phyloP scores from a whole-genome alignment of 2,329 filamentous ascomycete species.

The Penicillium hesseltinei region DNA sequence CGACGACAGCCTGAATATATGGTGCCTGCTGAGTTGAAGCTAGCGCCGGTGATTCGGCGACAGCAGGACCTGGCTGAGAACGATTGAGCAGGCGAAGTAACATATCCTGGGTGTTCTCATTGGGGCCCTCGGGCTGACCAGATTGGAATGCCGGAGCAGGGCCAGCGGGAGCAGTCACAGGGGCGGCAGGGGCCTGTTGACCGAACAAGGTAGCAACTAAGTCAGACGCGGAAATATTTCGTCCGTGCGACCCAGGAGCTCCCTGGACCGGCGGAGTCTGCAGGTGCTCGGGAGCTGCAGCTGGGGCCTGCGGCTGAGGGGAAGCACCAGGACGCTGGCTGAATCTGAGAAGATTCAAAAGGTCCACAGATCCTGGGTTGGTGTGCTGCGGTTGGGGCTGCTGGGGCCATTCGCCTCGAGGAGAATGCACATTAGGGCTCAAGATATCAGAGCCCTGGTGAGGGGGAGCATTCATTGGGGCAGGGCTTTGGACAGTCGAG shows the following conservation, averaged over 20 bases:
- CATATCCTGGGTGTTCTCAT: slow-evolving; percentile 74
- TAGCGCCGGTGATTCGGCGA: slow-evolving; percentile 39
- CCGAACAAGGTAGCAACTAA: slow-evolving; percentile 57
- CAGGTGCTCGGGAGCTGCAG: slow-evolving; percentile 26
- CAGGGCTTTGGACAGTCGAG: slow-evolving; percentile 58
- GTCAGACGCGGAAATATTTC: slow-evolving; percentile 55
- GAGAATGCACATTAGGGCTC: slow-evolving; percentile 54
- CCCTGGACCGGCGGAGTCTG: slow-evolving; percentile 31
- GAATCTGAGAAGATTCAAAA: slow-evolving; percentile 66
- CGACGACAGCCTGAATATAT: slow-evolving; percentile 23
- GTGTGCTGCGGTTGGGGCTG: slow-evolving; percentile 37
- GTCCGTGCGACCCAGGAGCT: slow-evolving; percentile 30
- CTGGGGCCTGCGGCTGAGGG: slow-evolving; percentile 30
- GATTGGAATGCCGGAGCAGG: slow-evolving; percentile 22
- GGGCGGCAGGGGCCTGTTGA: slow-evolving; percentile 38
- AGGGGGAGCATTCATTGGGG: slow-evolving; percentile 53
- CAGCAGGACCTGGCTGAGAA: slow-evolving; percentile 50
- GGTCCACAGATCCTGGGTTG: slow-evolving; percentile 52
- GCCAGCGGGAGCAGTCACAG: slow-evolving; percentile 30
- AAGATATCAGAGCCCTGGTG: slow-evolving; percentile 58
- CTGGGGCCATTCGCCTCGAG: slow-evolving; percentile 44
- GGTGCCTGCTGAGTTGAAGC: slow-evolving; percentile 35
- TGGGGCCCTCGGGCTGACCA: slow-evolving; percentile 25
- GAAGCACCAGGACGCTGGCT: slow-evolving; percentile 47
- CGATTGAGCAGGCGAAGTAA: slow-evolving; percentile 82